These are phyloP conservation scores for Amanita pseudoporphyria DNA, from an alignment of 768 basidiomycete genomes.

Conservation along the genomic window DNA sequence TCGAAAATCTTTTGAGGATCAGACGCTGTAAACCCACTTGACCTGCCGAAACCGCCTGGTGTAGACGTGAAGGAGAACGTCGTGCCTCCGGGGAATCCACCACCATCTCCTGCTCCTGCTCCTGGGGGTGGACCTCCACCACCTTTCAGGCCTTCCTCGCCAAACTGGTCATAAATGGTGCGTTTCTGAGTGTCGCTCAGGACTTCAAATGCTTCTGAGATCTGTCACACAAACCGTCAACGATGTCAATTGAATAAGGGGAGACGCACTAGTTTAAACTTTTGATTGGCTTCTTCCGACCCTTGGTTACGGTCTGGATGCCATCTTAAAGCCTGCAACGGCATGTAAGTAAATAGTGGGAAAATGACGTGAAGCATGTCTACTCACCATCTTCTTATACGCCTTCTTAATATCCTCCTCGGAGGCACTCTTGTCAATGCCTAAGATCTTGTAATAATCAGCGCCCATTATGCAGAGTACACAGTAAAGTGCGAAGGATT, in stretches of 20 bases:
- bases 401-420: conserved; percentile 91
- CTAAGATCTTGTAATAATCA: conserved; percentile 86
- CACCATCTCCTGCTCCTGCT: conserved; percentile 28
- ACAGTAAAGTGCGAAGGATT: neutral
- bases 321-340: conserved; percentile 73
- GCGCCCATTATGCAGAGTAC: conserved; percentile 43
- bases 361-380: neutral
- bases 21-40: conserved; percentile 57
- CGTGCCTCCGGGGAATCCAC: conserved; percentile 34
- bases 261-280: conserved; percentile 77
- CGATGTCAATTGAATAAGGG: neutral
- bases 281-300: conserved; percentile 76
- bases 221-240: conserved; percentile 28
- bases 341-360: neutral
- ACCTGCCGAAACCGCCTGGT: conserved; percentile 20
- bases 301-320: conserved; percentile 90
- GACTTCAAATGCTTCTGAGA: conserved; percentile 95
- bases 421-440: conserved; percentile 57
- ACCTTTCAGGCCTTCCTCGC: conserved; percentile 89
- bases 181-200: conserved; percentile 83
- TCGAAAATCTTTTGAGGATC: conserved; percentile 89
- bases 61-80: conserved; percentile 55
- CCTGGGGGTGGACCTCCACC: conserved; percentile 46
- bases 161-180: conserved; percentile 83
- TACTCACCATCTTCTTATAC: conserved; percentile 83